Evolutionary conservation across 768 basidiomycete genomes (phyloP).

Genomic region (Pholiota microspora): DNA sequence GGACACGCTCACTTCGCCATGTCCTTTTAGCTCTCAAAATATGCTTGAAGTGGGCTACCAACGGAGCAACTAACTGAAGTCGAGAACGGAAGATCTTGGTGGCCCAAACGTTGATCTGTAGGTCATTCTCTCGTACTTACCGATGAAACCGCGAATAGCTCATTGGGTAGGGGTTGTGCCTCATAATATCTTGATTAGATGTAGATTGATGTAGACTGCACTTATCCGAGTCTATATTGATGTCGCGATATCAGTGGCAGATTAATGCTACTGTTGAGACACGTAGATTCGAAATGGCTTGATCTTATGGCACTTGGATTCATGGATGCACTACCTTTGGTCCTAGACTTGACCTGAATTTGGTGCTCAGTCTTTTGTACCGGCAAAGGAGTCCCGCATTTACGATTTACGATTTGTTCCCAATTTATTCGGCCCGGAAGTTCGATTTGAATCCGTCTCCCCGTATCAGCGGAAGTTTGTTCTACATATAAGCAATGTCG

Average conservation of each 20-base stretch:
- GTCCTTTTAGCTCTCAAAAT: slow-evolving; percentile 89
- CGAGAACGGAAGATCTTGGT: not conserved
- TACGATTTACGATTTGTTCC: not conserved
- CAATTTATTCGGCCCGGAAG: slow-evolving; percentile 19
- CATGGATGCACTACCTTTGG: not conserved
- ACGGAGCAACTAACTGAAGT: slow-evolving; percentile 61
- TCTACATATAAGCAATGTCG: slow-evolving; percentile 3
- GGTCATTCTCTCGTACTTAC: not conserved
- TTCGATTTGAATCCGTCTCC: slow-evolving; percentile 8
- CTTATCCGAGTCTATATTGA: slow-evolving; percentile 5
- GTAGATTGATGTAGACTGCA: not conserved
- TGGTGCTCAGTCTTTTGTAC: not conserved
- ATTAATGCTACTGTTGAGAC: slow-evolving; percentile 11
- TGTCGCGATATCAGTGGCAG: slow-evolving; percentile 24
- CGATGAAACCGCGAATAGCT: not conserved
- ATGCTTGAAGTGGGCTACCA: slow-evolving; percentile 83
- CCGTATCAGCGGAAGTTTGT: slow-evolving; percentile 8
- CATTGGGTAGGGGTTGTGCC: not conserved
- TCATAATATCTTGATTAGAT: slow-evolving; percentile 12
- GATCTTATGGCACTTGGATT: not conserved
- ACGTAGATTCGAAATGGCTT: not conserved
- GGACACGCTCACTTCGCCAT: slow-evolving; percentile 92
- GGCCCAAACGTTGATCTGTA: too few relatives aligned
- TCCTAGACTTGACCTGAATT: not conserved
- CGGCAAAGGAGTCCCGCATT: slow-evolving; percentile 3